phyloP scores from a whole-genome alignment of 768 basidiomycete species.

The Suillus subaureus region DNA sequence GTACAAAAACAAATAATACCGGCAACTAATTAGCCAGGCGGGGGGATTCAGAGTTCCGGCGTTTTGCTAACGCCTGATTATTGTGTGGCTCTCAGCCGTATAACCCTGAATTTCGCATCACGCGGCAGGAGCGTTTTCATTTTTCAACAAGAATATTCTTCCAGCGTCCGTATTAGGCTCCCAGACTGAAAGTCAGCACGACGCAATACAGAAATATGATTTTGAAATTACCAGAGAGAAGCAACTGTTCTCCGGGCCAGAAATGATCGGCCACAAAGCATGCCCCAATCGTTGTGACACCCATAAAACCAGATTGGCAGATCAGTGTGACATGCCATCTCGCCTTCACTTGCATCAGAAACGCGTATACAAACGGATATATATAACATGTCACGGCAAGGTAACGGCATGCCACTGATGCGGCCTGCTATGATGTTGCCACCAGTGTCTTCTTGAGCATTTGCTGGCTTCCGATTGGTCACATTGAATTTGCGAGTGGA shows the following conservation, averaged over 20 bases:
- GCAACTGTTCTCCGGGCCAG: too few species aligned
- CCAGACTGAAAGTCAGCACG: neutral
- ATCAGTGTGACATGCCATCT: neutral
- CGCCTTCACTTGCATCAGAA: neutral
- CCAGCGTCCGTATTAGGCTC: neutral
- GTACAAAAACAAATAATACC: neutral
- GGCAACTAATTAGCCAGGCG: neutral
- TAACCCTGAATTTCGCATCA: neutral
- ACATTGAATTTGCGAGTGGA: neutral
- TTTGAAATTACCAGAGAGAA: neutral
- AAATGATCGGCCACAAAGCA: neutral
- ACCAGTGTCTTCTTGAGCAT: neutral
- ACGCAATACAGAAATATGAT: neutral
- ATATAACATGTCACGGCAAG: neutral
- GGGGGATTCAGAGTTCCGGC: neutral
- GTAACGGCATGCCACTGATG: neutral
- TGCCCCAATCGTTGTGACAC: neutral
- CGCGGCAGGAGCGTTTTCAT: neutral
- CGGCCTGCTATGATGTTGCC: neutral
- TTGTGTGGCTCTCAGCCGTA: neutral
- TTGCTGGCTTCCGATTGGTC: neutral
- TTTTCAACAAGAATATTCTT: neutral
- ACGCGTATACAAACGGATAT: neutral
- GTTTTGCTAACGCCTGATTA: conserved; percentile 6
- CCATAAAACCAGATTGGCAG: neutral